A percentile compares a stretch with the other conserved stretches of the same genome.
phyloP scores from a whole-genome alignment of 192 early-diverging fungal genomes.

The Cladochytrium replicatum region DNA sequence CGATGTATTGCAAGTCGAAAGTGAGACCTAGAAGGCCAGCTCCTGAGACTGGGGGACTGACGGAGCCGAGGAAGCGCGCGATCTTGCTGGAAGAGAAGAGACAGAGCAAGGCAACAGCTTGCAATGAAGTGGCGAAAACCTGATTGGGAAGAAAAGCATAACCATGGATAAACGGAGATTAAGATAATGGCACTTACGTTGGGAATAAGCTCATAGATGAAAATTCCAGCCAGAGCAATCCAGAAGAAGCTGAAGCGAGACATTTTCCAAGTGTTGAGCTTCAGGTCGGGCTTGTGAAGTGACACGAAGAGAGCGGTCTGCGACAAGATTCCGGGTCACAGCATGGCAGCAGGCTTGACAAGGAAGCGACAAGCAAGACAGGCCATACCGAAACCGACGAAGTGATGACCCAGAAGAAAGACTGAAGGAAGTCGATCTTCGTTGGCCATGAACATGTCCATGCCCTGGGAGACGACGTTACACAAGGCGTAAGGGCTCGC shows the following conservation, averaged over 20 bases:
- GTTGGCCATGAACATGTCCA: constrained; percentile 10
- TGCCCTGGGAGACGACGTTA: constrained; percentile 23
- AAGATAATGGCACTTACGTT: constrained; percentile 33
- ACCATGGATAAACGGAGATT: no score
- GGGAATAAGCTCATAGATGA: constrained; percentile 19
- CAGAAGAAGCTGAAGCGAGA: constrained; percentile 21
- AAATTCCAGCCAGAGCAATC: constrained; percentile 14
- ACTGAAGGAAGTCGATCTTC: constrained; percentile 14
- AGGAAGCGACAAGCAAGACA: constrained; percentile 66
- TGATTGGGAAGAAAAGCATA: no score
- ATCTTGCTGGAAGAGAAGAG: constrained; percentile 2
- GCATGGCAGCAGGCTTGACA: constrained; percentile 74
- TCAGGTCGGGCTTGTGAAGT: constrained; percentile 49
- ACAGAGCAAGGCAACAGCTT: constrained; percentile 17
- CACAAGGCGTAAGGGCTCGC: constrained; percentile 47
- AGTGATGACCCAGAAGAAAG: constrained; percentile 42
- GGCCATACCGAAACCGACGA: constrained; percentile 57
- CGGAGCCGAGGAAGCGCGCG: constrained; percentile 3
- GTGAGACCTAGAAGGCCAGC: constrained; percentile 3
- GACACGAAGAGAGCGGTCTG: constrained; percentile 68
- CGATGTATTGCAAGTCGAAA: constrained; percentile 13
- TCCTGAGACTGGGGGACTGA: constrained; percentile 6
- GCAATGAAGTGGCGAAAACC: constrained; percentile 15
- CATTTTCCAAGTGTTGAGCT: constrained; percentile 6
- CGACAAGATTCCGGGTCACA: constrained; percentile 72